phyloP scores from a whole-genome alignment of 208 protist species.

The Leishmania aethiopica region DNA sequence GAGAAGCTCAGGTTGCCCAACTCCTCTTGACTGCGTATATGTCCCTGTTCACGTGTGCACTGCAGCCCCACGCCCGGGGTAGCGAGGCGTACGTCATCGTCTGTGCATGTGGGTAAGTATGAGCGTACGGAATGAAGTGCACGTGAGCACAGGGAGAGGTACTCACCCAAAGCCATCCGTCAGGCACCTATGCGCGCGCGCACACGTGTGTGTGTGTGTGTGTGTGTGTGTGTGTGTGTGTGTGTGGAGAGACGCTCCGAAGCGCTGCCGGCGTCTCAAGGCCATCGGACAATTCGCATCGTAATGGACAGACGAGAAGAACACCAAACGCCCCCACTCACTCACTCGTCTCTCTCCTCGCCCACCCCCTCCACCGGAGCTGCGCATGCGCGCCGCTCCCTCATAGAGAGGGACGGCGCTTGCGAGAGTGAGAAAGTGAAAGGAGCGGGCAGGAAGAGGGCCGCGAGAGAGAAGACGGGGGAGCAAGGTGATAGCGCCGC shows the following conservation, averaged over 20 bases:
- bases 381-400: neutral
- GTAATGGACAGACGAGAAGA: neutral
- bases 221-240: neutral
- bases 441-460: neutral
- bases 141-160: neutral
- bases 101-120: neutral
- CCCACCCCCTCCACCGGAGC: no score
- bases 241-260: neutral
- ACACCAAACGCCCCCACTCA: neutral
- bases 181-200: neutral
- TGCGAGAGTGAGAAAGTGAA: neutral
- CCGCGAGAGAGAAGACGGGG: neutral
- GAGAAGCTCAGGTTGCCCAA: neutral
- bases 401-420: neutral
- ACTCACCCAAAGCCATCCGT: neutral
- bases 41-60: neutral
- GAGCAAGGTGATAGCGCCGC: neutral
- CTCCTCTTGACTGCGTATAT: neutral
- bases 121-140: neutral
- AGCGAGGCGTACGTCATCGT: neutral
- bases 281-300: neutral
- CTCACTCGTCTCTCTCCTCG: no score
- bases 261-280: neutral
- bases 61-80: no score
- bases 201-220: neutral